Evolutionary conservation across 1,139 yeast species (phyloP), one percentile per base, ranked within the genome.

Genomic region (Yamadazyma mexicana): DNA sequence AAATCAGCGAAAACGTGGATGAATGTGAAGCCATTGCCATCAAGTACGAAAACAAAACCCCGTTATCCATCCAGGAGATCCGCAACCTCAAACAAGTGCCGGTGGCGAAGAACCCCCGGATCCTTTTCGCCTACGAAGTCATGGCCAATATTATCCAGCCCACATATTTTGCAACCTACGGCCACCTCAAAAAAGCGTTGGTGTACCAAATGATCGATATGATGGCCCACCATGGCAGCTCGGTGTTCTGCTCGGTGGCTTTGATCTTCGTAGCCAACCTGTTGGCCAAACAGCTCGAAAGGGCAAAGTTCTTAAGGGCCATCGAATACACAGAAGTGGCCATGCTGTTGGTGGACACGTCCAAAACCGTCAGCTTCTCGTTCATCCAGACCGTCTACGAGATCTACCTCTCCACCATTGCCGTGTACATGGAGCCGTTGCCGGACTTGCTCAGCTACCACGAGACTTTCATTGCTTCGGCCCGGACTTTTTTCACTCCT

Each of bases 31-130:
- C 42, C 11, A 55, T 60, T 28, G 50, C 56, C 11, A 50, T 54
- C 4, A 55, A 50, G 18, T 49, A 68, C 26, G 44, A 52, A 15
- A 57, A 58, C 6, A 59, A 61, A 36, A 56, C 73, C 5, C 79
- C 80, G 0, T 49, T 66, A 3, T 66, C 79, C 1, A 59, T 70
- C 2, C 54, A 64, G 2, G 80, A 75, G 36, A 70, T 77, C 12
- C 52, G 76, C 23, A 56, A 54, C 6, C 50, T 75, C 37, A 59
- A 56, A 4, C 46, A 56, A 1, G 39, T 55, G 4, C 57, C 58
- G 10, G 40, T 42, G 1, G 53, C 66, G 1, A 59, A 59, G 3
- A 61, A 69, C 31, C 61, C 64, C 2, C 51, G 55, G 12, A 51
- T 61, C 2, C 42, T 59, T 5, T 51, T 74, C 26, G 61, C 68